phyloP scores from a whole-genome alignment of 2,329 filamentous ascomycete genomes.

The Fusarium floridanum region DNA sequence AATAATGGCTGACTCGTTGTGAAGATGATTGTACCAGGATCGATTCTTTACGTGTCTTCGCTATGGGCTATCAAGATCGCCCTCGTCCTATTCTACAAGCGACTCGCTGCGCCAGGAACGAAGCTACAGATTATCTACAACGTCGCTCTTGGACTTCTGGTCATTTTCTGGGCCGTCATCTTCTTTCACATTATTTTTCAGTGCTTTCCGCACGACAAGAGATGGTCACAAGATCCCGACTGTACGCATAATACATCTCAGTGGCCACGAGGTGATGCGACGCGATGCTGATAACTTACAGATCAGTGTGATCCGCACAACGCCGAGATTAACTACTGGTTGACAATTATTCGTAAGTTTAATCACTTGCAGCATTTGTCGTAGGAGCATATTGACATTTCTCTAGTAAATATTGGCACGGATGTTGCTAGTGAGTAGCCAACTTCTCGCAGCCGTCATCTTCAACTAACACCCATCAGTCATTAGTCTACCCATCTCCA shows the following conservation, averaged over 20 bases:
- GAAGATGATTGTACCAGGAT: constrained; percentile 57
- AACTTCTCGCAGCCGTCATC: rapidly evolving
- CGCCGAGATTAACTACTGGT: constrained; percentile 40
- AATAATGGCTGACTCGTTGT: background rate
- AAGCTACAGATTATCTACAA: constrained; percentile 55
- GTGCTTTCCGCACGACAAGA: constrained; percentile 52
- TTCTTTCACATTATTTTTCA: constrained; percentile 57
- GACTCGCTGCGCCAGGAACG: constrained; percentile 52
- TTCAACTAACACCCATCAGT: constrained; percentile 32
- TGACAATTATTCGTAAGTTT: constrained; percentile 37
- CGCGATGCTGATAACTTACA: constrained; percentile 7
- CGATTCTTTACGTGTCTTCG: constrained; percentile 55
- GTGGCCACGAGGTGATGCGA: background rate
- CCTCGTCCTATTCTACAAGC: constrained; percentile 57
- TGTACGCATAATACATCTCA: constrained; percentile 26
- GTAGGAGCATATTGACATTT: background rate
- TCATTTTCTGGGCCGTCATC: constrained; percentile 49
- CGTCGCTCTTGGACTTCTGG: constrained; percentile 49
- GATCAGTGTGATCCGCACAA: constrained; percentile 38
- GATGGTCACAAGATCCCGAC: constrained; percentile 47
- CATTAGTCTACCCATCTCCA: constrained; percentile 51
- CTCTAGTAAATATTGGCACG: constrained; percentile 37
- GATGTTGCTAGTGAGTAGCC: constrained; percentile 38
- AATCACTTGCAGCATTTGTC: rapidly evolving
- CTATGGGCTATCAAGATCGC: constrained; percentile 58